Percentiles rank a stretch among this genome's conserved stretches.
Conservation (phyloP, 2,329 filamentous ascomycete species). For the Colletotrichum endophyticum region DNA sequence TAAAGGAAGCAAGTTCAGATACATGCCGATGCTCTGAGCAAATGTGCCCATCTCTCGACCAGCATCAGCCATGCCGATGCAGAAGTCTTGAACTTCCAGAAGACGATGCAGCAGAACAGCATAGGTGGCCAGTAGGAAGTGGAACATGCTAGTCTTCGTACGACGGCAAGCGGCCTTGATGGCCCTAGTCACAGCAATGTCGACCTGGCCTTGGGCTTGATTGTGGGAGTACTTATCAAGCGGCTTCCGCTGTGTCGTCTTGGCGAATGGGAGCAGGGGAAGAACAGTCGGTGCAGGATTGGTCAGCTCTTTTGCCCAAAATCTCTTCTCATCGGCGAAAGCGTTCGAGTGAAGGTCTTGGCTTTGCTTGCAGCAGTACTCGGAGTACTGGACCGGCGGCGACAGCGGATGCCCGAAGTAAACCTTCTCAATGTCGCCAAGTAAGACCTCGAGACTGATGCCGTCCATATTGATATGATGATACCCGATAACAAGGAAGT, state of each 20-base stretch:
- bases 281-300: background rate
- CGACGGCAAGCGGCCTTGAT: background rate
- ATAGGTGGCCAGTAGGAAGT: slow-evolving; percentile 50
- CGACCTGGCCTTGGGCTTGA: background rate
- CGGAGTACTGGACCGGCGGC: background rate
- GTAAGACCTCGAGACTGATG: background rate
- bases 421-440: background rate
- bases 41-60: slow-evolving; percentile 35
- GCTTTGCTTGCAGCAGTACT: background rate
- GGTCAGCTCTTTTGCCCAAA: background rate
- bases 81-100: slow-evolving; percentile 39
- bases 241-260: background rate
- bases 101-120: background rate
- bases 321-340: background rate
- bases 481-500: background rate
- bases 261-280: background rate
- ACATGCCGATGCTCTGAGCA: slow-evolving; percentile 41
- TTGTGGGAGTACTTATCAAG: background rate
- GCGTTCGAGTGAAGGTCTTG: background rate
- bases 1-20: slow-evolving; percentile 54
- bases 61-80: slow-evolving; percentile 54
- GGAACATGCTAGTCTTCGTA: slow-evolving; percentile 35
- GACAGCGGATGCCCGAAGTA: background rate
- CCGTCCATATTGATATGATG: background rate
- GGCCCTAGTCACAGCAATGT: background rate